phyloP scores from a whole-genome alignment of 306 rosid genomes.

The Neltuma alba region DNA sequence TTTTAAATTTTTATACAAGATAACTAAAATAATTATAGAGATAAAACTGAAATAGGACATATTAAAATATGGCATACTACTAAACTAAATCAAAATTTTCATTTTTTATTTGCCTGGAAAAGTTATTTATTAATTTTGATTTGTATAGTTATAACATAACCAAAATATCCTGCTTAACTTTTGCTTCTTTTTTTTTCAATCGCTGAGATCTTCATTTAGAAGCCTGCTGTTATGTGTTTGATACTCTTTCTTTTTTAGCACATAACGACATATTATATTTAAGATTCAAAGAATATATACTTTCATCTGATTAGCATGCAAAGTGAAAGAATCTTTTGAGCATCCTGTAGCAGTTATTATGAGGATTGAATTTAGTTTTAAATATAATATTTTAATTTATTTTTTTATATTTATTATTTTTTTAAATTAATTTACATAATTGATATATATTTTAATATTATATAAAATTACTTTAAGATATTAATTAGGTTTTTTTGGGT shows the following conservation, averaged over 20 bases:
- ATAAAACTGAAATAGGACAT: too few relatives aligned
- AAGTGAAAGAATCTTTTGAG: not conserved
- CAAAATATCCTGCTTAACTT: not conserved
- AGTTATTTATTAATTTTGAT: not conserved
- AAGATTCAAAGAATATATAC: not conserved
- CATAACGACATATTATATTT: not conserved
- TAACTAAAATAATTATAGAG: too few relatives aligned
- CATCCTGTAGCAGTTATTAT: too few relatives aligned
- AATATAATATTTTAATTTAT: too few relatives aligned
- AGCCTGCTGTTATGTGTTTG: not conserved
- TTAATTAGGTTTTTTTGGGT: too few relatives aligned
- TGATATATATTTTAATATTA: too few relatives aligned
- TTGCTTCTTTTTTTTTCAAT: not conserved
- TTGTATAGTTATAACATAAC: not conserved
- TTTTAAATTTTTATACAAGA: too few relatives aligned
- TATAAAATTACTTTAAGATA: too few relatives aligned
- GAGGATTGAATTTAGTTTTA: too few relatives aligned
- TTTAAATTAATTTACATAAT: too few relatives aligned
- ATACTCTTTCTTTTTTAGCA: not conserved
- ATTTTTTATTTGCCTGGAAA: not conserved
- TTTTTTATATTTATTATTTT: too few relatives aligned
- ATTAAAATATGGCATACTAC: too few relatives aligned
- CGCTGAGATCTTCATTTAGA: not conserved
- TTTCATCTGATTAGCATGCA: not conserved
- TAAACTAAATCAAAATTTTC: not conserved